Evolutionary conservation across 371 early-diverging fungal genomes (phyloP).

Genomic region (Phascolomyces articulosus): DNA sequence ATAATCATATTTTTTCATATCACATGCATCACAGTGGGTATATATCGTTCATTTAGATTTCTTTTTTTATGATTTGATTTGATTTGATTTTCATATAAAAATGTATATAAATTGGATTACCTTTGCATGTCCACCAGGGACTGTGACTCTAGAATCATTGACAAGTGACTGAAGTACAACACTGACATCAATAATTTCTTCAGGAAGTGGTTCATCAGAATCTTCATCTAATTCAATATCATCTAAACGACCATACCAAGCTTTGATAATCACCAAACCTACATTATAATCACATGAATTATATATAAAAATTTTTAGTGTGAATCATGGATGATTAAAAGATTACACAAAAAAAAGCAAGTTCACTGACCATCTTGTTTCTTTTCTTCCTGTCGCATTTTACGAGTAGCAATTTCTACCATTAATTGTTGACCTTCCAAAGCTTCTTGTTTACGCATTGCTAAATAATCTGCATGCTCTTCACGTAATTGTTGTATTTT

Average conservation of each 20-base stretch:
- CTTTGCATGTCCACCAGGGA: slow-evolving; percentile 89
- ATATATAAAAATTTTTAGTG: background rate
- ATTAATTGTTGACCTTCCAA: slow-evolving; percentile 77
- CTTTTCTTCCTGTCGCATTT: slow-evolving; percentile 66
- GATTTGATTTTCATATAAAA: background rate
- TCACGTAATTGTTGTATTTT: slow-evolving; percentile 75
- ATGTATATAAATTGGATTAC: slow-evolving; percentile 37
- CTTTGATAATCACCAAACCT: slow-evolving; percentile 87
- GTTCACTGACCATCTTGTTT: slow-evolving; percentile 55
- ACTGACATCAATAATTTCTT: slow-evolving; percentile 81
- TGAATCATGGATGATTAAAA: background rate
- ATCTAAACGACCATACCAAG: slow-evolving; percentile 80
- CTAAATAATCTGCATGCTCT: slow-evolving; percentile 77
- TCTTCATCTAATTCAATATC: slow-evolving; percentile 27
- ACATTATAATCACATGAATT: background rate
- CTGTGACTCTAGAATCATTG: slow-evolving; percentile 80
- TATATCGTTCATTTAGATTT: too few species aligned
- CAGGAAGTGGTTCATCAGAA: slow-evolving; percentile 11
- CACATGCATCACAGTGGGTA: background rate
- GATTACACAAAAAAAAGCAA: background rate
- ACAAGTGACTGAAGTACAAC: slow-evolving; percentile 85
- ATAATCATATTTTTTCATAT: background rate
- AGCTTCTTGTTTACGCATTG: slow-evolving; percentile 76
- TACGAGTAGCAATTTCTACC: slow-evolving; percentile 69
- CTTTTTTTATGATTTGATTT: too few species aligned